Evolutionary conservation across 225 moss, liverwort and hornwort genomes (phyloP).

Genomic region (Ulota crispa): DNA sequence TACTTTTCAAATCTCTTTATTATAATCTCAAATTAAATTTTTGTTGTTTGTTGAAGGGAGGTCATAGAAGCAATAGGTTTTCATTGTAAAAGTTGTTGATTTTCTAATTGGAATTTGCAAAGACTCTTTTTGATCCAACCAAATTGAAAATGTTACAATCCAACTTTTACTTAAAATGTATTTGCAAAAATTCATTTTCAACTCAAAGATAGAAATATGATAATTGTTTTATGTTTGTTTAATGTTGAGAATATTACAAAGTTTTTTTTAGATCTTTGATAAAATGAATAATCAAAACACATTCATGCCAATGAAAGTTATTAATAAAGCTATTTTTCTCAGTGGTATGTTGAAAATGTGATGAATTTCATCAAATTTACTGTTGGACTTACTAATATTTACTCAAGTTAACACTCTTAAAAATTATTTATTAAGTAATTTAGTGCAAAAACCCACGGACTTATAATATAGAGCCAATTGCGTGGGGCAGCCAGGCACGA

Average conservation of each 20-base stretch:
- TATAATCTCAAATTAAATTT: background rate
- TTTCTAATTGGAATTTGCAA: fast-evolving
- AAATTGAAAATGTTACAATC: fast-evolving
- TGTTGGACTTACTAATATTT: background rate
- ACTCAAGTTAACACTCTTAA: fast-evolving
- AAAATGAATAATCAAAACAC: fast-evolving
- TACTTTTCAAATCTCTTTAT: background rate
- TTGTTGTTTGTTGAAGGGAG: background rate
- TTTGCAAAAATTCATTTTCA: background rate
- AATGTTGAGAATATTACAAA: too few species aligned
- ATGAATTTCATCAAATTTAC: background rate
- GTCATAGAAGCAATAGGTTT: fast-evolving
- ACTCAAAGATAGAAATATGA: fast-evolving
- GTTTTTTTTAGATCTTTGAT: fast-evolving
- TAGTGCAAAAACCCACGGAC: background rate
- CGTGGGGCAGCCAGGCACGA: conserved; percentile 23
- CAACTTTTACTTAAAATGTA: fast-evolving
- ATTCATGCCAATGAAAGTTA: background rate
- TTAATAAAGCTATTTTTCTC: too few species aligned
- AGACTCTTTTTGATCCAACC: background rate
- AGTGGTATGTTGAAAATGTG: too few species aligned
- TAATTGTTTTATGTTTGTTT: background rate
- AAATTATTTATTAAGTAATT: fast-evolving
- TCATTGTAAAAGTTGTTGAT: background rate
- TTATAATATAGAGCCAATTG: background rate